A percentile compares a stretch with the other conserved stretches of the same genome.
phyloP scores from a whole-genome alignment of 768 basidiomycete genomes.

The Agaricus sinodeliciosus region DNA sequence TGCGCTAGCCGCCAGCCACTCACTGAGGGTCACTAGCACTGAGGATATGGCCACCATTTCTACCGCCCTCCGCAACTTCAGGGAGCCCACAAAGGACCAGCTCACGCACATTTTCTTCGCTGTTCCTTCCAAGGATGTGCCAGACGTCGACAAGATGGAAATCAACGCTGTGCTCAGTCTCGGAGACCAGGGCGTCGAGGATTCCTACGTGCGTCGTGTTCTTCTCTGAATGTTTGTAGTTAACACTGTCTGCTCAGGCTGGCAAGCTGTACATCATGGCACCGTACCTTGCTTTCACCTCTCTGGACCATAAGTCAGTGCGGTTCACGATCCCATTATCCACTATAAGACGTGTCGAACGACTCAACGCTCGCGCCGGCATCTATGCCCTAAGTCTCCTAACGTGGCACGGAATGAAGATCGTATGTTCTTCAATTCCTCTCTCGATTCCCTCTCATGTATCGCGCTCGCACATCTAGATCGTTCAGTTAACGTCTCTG shows the following conservation, averaged over 20 bases:
- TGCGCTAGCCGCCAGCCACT: background rate
- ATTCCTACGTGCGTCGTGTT: conserved; percentile 74
- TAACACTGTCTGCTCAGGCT: conserved; percentile 41
- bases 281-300: conserved; percentile 86
- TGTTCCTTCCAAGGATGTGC: no score
- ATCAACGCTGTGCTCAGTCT: conserved; percentile 87
- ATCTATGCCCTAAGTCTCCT: conserved; percentile 92
- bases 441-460: conserved; percentile 4
- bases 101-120: no score
- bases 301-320: conserved; percentile 88
- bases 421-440: conserved; percentile 44
- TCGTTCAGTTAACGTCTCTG: conserved; percentile 90
- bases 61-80: conserved; percentile 84
- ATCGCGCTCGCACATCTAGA: conserved; percentile 29
- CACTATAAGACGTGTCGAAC: conserved; percentile 88
- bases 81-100: conserved; percentile 69
- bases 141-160: conserved; percentile 60
- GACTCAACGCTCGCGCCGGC: conserved; percentile 88
- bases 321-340: conserved; percentile 88
- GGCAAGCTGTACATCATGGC: conserved; percentile 87
- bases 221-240: conserved; percentile 3
- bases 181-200: conserved; percentile 69
- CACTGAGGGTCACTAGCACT: background rate
- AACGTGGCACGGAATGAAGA: conserved; percentile 93
- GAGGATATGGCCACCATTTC: conserved; percentile 69